Percentiles rank a stretch among this genome's conserved stretches.
Evolutionary conservation across 2,329 filamentous ascomycete species (phyloP).

Genomic region (Mycogone perniciosa): DNA sequence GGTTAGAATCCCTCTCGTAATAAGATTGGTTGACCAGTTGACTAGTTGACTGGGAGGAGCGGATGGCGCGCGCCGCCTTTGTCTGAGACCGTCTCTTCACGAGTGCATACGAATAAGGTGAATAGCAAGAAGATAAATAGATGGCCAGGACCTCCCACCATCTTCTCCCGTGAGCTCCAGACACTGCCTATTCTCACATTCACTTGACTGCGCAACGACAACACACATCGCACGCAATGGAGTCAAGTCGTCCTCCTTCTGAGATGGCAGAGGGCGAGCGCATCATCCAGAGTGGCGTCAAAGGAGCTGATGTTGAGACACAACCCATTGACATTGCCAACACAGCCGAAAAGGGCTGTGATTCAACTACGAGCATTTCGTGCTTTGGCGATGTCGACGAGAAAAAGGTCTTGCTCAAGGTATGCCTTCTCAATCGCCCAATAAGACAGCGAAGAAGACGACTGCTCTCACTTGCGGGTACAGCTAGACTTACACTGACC

Average conservation of each 20-base stretch:
- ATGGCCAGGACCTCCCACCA: too few species aligned
- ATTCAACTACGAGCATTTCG: neutral
- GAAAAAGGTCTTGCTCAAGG: constrained; percentile 53
- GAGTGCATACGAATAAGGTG: too few species aligned
- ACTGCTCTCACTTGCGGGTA: too few species aligned
- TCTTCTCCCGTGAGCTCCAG: neutral
- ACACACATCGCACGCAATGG: neutral
- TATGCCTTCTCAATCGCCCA: constrained; percentile 14
- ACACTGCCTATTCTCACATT: neutral
- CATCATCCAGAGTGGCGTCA: constrained; percentile 2
- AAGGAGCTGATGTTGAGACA: neutral
- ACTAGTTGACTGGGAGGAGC: too few species aligned
- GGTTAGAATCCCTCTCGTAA: too few species aligned
- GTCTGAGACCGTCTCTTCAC: too few species aligned
- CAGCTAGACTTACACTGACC: constrained; percentile 4
- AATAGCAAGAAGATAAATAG: too few species aligned
- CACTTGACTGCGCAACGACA: too few species aligned
- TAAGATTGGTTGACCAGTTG: too few species aligned
- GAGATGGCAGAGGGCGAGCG: constrained; percentile 10
- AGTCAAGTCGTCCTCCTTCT: neutral
- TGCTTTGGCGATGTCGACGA: constrained; percentile 28
- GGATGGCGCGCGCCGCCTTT: too few species aligned
- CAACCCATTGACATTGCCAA: neutral
- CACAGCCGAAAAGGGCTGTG: neutral
- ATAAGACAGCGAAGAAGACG: too few species aligned